Evolutionary conservation across 2,329 filamentous ascomycete genomes (phyloP).

Genomic region (Pseudofabraea citricarpa): DNA sequence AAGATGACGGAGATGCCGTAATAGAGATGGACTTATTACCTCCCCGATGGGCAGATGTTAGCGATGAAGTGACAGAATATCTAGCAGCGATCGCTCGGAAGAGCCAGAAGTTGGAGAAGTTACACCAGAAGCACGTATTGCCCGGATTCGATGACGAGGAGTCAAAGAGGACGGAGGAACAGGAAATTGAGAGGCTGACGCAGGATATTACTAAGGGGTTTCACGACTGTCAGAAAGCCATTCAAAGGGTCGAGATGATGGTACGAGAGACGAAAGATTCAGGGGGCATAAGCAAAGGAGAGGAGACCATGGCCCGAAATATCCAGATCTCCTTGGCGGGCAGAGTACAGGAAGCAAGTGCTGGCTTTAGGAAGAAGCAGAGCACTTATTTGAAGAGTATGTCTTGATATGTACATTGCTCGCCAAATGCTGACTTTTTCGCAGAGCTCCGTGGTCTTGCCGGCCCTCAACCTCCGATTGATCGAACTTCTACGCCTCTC

Average conservation of each 20-base stretch:
- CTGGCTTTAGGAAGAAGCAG: conserved; percentile 94
- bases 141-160: conserved; percentile 96
- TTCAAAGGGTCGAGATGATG: conserved; percentile 83
- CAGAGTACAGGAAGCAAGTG: conserved; percentile 86
- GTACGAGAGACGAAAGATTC: conserved; percentile 73
- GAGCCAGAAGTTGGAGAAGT: conserved; percentile 78
- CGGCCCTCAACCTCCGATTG: conserved; percentile 50
- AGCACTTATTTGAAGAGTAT: conserved; percentile 91
- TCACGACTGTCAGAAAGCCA: conserved; percentile 83
- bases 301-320: conserved; percentile 94
- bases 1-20: conserved; percentile 85
- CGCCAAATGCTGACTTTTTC: conserved; percentile 11
- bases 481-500: conserved; percentile 48
- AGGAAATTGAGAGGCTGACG: conserved; percentile 84
- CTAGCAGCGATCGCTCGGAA: conserved; percentile 77
- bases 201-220: conserved; percentile 86
- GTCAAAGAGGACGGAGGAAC: conserved; percentile 79
- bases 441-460: conserved; percentile 71
- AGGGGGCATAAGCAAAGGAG: conserved; percentile 70
- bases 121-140: conserved; percentile 95
- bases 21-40: conserved; percentile 98
- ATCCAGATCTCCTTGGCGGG: conserved; percentile 88
- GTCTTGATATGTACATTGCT: conserved; percentile 11
- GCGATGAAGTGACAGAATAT: conserved; percentile 85
- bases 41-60: conserved; percentile 91